Base-by-base conservation (phyloP, 257 asterid species). In the Ehretia macrophylla region DNA sequence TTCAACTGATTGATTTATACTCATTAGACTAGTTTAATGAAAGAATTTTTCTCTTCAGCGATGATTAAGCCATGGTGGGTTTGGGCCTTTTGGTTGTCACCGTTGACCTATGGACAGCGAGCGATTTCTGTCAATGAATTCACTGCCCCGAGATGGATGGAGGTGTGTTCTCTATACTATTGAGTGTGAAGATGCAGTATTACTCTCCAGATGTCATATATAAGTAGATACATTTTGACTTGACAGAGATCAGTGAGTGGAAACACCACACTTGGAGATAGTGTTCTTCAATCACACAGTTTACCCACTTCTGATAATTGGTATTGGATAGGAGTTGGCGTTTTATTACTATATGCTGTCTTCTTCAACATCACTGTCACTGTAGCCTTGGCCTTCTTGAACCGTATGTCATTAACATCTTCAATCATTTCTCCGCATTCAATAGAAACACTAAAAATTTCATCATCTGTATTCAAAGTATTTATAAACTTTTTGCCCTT, bases 21-120 rank as follows among this genome's bases (percentile, higher is more conserved):
- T 9, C 16, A 21, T n/a, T 37, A 38, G n/a, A 10, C 11, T 8
- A n/a, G 11, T 4, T 13, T 14, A 14, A 21, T 47, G 46, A 56
- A 22, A 55, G 1, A 64, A 23, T 68, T 22, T 68, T 48, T 65
- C 63, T 65, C 55, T 51, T 68, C 86, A 90, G 96, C 9, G 49
- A 76, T 90, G 95, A 84, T 90, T 73, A 90, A 84, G 71, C 93
- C 90, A 54, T 90, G 96, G 97, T 90, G 96, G 97, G 55, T 67
- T 4, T 90, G 97, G 96, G 96, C 84, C 17, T 90, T 81, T 77
- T 90, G 97, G 97, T 69, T 81, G 35, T 90, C 97, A 32, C 97
- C 96, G 37, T 69, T 90, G 71, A 73, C 95, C 40, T 90, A 86
- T 38, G 97, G 81, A 21, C 96, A 90, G 71, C 81, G 93, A 20